Base-by-base conservation (phyloP, 305 asterid species). In the Fraxinus dipetala region DNA sequence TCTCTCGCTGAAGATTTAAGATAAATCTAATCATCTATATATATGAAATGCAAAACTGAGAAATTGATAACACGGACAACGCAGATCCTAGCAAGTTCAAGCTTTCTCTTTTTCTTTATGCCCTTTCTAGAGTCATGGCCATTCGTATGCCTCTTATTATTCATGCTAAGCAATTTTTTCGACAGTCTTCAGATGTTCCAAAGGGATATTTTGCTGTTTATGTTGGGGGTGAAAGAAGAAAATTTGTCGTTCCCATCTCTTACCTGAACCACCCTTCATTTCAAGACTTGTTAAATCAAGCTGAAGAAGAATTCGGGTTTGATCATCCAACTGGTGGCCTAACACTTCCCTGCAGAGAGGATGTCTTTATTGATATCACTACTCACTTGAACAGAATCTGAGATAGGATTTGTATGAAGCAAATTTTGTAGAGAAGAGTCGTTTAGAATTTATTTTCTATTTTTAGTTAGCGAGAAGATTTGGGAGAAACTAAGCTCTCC, bases 271-370 rank as follows among this genome's bases (percentile, higher is more conserved):
- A 80, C 11, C 78, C 87, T 56, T 82, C 76, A 18, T 89, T 90
- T 69, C 90, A 87, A 79, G 85, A 84, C 24, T 65, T 87, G 69
- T 61, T 88, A 1, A 69, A 54, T 48, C 78, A 35, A 51, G 61
- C 82, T 20, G 85, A 75, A 28, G 88, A 89, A 74, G 92, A 67
- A 59, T 88, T 81, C 7, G 90, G 91, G 67, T 89, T 78, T 76
- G 4, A 69, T 80, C 90, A 86, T 82, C 90, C 90, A 0, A 84
- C 61, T 38, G 91, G 93, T 6, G 88, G 88, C 36, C 73, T 67
- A 7, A 67, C 73, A 67, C 24, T 67, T 28, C 73, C 91, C 14
- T 88, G 92, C 77, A 83, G 75, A 13, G 85, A 75, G 73, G 78
- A 40, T 80, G 76, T 16, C 14, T 75, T 16, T 77, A 59, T 80